Base-by-base conservation (phyloP, 1,284 basidiomycete genomes). In the Trichosporon sp. region DNA sequence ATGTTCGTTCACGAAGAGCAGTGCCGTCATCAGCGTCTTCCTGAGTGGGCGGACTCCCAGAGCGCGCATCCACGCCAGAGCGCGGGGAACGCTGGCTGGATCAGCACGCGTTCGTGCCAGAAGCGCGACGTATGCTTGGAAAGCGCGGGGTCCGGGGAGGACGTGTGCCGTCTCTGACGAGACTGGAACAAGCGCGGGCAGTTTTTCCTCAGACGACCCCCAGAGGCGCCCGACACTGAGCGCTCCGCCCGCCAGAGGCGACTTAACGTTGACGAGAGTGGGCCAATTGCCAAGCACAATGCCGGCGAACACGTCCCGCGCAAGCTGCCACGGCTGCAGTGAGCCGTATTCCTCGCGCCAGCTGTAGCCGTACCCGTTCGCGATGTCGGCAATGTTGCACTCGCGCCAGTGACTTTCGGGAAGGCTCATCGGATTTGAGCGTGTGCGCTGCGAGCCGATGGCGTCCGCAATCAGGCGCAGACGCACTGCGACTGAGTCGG, bases 31-130 rank as follows among this genome's bases (percentile, higher is more conserved):
- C 11, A 94, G 81, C 5, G 90, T 91, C 61, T 85, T 81, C 31
- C 79, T 81, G 5, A 84, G 84, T 0, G 92, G 92, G 31, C 66
- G 54, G 12, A 94, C 83, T 0, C 82, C 81, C 14, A 92, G 77
- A 21, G 84, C 85, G 2, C 87, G 87, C 92, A 93, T 93, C 91
- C 92, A 94, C 4, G 88, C 89, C 1, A 96, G 84, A 2, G 87
- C 86, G 78, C 91, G 89, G 12, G 61, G 59, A 1, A 70, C 46
- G 38, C 67, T 69, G 4, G 26, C 59, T 19, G 43, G 43, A 0
- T 83, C 79, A 2, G 87, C 84, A 0, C 85, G 85, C 1, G 81
- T 86, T 3, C 88, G 80, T 0, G 88, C 89, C 11, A 92, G 86
- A 0, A 94, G 85, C 38, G 86, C 80, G 64, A 94, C 86, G 78